A percentile compares a stretch with the other conserved stretches of the same genome.
These are phyloP conservation scores for Mortierella sp. DNA, from an alignment of 371 early-diverging fungal species.

Conservation along the genomic window DNA sequence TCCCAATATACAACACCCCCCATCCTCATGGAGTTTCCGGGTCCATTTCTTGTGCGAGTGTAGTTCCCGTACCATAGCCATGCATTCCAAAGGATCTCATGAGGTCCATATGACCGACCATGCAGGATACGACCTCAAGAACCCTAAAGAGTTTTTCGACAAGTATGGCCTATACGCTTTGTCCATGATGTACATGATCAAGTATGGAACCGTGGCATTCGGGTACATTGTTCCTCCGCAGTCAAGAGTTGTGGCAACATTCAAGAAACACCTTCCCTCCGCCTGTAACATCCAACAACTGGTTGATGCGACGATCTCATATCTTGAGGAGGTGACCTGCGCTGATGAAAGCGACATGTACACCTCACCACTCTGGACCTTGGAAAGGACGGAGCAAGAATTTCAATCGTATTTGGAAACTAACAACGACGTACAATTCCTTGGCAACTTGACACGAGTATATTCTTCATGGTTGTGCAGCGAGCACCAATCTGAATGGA, in stretches of 20 bases:
- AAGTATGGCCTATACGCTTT: slow-evolving; percentile 8
- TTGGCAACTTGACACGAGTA: not conserved
- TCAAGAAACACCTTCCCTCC: not conserved
- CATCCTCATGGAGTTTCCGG: slow-evolving; percentile 1
- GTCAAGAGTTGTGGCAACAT: too few species aligned
- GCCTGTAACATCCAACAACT: not conserved
- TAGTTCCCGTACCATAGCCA: not conserved
- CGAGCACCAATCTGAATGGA: not conserved
- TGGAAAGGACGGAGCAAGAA: not conserved
- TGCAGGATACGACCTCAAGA: slow-evolving; percentile 4
- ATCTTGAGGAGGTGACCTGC: not conserved
- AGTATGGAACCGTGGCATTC: not conserved
- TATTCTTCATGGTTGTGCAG: not conserved
- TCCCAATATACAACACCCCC: not conserved
- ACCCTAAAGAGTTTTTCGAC: not conserved
- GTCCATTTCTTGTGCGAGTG: slow-evolving; percentile 3
- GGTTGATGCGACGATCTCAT: not conserved
- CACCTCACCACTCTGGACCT: not conserved
- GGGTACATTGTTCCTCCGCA: not conserved
- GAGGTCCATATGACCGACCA: slow-evolving; percentile 8
- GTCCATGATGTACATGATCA: slow-evolving; percentile 6
- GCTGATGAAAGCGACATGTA: too few species aligned
- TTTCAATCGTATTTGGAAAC: not conserved
- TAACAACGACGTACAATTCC: not conserved
- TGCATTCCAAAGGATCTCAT: not conserved